Percentiles rank a stretch among this genome's conserved stretches.
These are phyloP conservation scores for Gleditsia sinensis DNA, from an alignment of 306 rosid genomes.

Conservation along the genomic window DNA sequence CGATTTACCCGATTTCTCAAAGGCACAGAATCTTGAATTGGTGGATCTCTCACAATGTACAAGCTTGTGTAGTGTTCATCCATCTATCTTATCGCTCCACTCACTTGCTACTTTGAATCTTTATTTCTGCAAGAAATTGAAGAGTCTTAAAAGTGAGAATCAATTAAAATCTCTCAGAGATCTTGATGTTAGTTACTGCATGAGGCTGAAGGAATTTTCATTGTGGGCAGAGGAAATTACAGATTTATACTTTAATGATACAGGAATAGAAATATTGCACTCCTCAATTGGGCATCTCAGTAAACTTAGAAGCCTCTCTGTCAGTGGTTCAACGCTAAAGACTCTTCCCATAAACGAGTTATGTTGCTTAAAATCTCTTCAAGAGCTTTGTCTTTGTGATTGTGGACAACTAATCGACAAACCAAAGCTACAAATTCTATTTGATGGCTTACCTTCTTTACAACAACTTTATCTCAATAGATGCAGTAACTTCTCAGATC, in stretches of 20 bases:
- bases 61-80: slow-evolving; percentile 7
- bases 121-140: slow-evolving; percentile 11
- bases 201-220: slow-evolving; percentile 23
- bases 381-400: background rate
- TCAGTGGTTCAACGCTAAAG: background rate
- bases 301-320: background rate
- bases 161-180: background rate
- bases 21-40: background rate
- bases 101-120: background rate
- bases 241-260: background rate
- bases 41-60: background rate
- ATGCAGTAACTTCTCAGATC: too few species aligned
- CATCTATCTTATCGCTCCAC: slow-evolving; percentile 13
- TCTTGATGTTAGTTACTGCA: background rate
- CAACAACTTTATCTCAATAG: too few species aligned
- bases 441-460: background rate
- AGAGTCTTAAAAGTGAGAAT: slow-evolving; percentile 18
- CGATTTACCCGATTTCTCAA: slow-evolving; percentile 13
- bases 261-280: background rate
- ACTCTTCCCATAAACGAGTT: background rate
- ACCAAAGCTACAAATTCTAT: background rate
- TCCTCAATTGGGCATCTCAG: background rate
- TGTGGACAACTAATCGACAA: background rate
- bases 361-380: background rate
- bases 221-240: slow-evolving; percentile 6